Evolutionary conservation across 768 basidiomycete genomes (phyloP), one percentile per base, ranked within the genome.

Genomic region (Steccherinum ochraceum): DNA sequence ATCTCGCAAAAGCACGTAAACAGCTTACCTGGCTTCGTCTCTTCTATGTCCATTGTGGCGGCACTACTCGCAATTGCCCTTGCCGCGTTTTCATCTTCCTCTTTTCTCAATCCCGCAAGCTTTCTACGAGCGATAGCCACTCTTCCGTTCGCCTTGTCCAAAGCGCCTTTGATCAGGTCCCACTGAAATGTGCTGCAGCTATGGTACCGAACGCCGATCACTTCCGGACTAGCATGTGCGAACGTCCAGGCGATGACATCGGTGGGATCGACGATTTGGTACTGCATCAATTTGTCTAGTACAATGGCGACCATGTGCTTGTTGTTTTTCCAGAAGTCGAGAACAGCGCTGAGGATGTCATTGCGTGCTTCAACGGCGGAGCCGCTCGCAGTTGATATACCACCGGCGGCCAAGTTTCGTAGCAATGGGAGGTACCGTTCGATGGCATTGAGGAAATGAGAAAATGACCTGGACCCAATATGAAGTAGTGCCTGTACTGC

Each of bases 261-360:
- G 13, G 83, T 82, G 0, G 94, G 92, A 59, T 97, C 93, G 39
- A 98, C 86, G 51, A 98, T 89, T 64, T 96, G 93, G 68, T 99
- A 99, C 64, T 98, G 95, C 83, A 98, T 89, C 49, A 98, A 72
- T 70, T 99, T 99, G 74, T 98, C 96, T 55, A 95, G 86, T 5
- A 97, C 93, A 62, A 99, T 93, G 13, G 78, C 76, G 44, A 93
- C 74, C 83, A 93, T 91, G 59, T 97, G 93, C 24, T 79, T 73
- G 61, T 88, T 92, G 58, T 82, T 68, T 56, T 76, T 77, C 94
- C 94, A 99, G 70, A 94, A 98, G 3, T 73, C 66, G 0, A 81
- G 80, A 0, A 86, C 80, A 2, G 84, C 78, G 12, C 74, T 73
- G 12, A 97, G 76, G 54, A 97, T 79, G 57, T 89, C 79, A 35